Evolutionary conservation across 192 early-diverging fungal species (phyloP).

Genomic region (Podila verticillata): DNA sequence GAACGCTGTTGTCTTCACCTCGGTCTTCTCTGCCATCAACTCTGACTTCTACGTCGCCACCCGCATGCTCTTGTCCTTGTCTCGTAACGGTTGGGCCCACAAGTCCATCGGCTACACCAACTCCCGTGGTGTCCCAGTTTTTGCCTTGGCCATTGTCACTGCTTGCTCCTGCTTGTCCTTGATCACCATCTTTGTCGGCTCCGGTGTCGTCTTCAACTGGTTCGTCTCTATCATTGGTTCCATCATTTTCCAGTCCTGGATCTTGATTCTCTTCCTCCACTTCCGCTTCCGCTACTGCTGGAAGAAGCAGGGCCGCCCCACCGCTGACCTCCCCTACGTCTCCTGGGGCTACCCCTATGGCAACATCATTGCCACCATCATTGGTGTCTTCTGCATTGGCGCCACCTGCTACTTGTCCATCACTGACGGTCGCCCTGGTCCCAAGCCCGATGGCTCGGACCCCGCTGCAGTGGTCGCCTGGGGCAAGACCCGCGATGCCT

Average conservation of each 20-base stretch:
- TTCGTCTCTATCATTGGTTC: conserved; percentile 70
- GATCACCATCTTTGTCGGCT: conserved; percentile 64
- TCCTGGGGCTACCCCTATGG: conserved; percentile 56
- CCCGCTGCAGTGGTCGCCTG: conserved; percentile 9
- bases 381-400: conserved; percentile 67
- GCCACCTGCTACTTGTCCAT: conserved; percentile 50
- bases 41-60: conserved; percentile 84
- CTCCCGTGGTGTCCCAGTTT: conserved; percentile 69
- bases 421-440: conserved; percentile 59
- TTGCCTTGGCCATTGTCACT: conserved; percentile 63
- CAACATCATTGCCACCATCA: conserved; percentile 63
- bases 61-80: conserved; percentile 76
- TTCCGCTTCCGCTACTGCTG: conserved; percentile 83
- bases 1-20: conserved; percentile 72
- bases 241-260: conserved; percentile 81
- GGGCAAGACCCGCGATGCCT: background rate
- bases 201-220: conserved; percentile 72
- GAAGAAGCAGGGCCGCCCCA: conserved; percentile 69
- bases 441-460: background rate
- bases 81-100: conserved; percentile 79
- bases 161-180: conserved; percentile 68
- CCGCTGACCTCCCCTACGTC: conserved; percentile 65
- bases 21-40: conserved; percentile 79
- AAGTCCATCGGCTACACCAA: conserved; percentile 64
- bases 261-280: conserved; percentile 80